Evolutionary conservation across 176 grass and related monocot species (phyloP), one percentile per base, ranked within the genome.

Genomic region (Canna indica): DNA sequence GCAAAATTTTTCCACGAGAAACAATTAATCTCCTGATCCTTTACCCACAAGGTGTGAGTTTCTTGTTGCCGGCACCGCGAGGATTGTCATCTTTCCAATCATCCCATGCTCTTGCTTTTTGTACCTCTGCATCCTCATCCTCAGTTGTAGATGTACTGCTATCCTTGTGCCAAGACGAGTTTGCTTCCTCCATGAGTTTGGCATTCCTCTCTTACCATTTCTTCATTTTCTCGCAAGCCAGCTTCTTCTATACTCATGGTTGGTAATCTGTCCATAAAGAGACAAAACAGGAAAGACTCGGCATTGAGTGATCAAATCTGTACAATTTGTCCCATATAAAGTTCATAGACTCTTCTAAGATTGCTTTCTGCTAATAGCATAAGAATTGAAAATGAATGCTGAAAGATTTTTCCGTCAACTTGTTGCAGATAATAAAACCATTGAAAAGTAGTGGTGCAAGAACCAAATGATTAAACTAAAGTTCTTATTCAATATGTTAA

Each of bases 51-150:
- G 94, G 94, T 3, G 89, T 93, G 72, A 93, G 86, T 68, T 93
- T 99, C 89, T 99, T 99, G 72, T 93, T 99, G 74, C 94, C 94
- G 0, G 94, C 89, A 1, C 94, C 89, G 15, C 89, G 94, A 44
- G 89, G 94, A 48, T 99, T 90, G 27, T 99, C 94, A 46, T 99
- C 94, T 65, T 99, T 93, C 89, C 94, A 90, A 68, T 99, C 94
- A 73, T 93, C 94, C 70, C 76, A 99, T 20, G 78, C 94, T 73
- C 89, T 85, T 45, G 89, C 89, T 81, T 85, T 93, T 65, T 78
- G 84, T 64, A 90, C 94, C 78, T 90, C 86, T 0, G 77, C 72
- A 5, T 88, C 89, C 72, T 99, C 88, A 4, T 93, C 86, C 1
- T 93, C 86, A 47, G 78, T 72, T n/a, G 78, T 77, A 17, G 78